Conservation (phyloP, 768 basidiomycete genomes). For the Candolleomyces eurysporus region DNA sequence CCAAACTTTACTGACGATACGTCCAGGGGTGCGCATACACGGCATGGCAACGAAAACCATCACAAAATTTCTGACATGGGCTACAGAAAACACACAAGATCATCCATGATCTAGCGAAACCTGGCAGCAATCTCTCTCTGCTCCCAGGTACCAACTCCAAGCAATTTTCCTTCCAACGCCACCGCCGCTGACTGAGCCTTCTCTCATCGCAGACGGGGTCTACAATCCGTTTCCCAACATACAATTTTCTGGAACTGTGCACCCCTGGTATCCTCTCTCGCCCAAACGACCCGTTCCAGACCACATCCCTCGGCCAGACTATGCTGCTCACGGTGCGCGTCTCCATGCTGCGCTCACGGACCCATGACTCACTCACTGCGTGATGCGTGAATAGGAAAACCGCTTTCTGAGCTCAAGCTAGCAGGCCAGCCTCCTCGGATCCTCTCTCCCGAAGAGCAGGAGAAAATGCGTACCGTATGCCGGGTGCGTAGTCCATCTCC, state of each 20-base stretch:
- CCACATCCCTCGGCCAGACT: conserved; percentile 87
- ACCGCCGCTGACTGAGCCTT: too few relatives aligned
- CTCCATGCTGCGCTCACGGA: conserved; percentile 6
- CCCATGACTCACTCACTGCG: conserved; percentile 3
- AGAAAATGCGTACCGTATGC: conserved; percentile 86
- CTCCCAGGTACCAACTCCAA: conserved; percentile 13
- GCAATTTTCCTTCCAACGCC: background rate
- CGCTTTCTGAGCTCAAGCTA: conserved; percentile 54
- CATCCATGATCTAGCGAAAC: conserved; percentile 62
- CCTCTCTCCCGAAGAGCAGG: conserved; percentile 71
- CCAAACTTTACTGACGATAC: conserved; percentile 10
- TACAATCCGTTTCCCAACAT: conserved; percentile 80
- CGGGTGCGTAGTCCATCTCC: conserved; percentile 50
- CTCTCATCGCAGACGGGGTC: conserved; percentile 53
- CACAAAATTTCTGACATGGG: background rate
- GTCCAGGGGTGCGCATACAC: conserved; percentile 33
- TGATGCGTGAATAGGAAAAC: conserved; percentile 44
- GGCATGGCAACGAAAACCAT: background rate
- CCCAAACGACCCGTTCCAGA: conserved; percentile 72
- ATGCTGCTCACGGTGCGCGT: conserved; percentile 54
- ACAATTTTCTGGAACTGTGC: conserved; percentile 73
- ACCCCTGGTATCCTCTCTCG: conserved; percentile 88
- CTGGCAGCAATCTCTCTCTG: conserved; percentile 19
- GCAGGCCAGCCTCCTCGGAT: conserved; percentile 64
- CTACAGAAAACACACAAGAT: conserved; percentile 79